Conservation (phyloP, 1,139 yeast genomes). For the Meyerozyma athensensis region DNA sequence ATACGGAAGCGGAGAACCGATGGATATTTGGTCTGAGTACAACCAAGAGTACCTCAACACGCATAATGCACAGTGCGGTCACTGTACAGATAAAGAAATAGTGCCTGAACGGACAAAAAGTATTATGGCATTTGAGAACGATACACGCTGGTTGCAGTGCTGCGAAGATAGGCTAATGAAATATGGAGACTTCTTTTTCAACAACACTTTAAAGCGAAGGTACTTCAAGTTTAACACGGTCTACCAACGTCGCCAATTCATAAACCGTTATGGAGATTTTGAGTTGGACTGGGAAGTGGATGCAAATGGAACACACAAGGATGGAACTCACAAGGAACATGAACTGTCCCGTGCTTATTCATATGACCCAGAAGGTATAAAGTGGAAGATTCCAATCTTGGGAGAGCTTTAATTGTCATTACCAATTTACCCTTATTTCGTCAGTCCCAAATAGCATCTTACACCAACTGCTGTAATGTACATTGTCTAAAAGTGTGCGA, state of each 20-base stretch:
- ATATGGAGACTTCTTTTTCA: constrained; percentile 34
- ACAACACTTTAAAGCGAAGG: constrained; percentile 31
- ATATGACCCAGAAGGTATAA: constrained; percentile 40
- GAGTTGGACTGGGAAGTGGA: constrained; percentile 28
- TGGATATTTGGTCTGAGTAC: constrained; percentile 19
- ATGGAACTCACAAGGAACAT: constrained; percentile 4
- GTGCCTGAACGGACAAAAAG: background rate
- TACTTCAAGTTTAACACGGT: constrained; percentile 45
- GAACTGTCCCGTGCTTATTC: constrained; percentile 18
- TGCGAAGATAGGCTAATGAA: constrained; percentile 17
- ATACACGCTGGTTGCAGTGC: constrained; percentile 8
- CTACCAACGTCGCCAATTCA: constrained; percentile 44
- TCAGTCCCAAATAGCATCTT: background rate
- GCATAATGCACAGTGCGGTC: constrained; percentile 2
- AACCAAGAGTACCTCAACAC: constrained; percentile 17
- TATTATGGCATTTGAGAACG: constrained; percentile 8
- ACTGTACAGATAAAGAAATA: background rate
- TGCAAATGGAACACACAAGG: constrained; percentile 11
- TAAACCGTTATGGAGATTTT: constrained; percentile 42
- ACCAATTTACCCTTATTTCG: background rate
- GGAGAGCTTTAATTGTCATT: constrained; percentile 31
- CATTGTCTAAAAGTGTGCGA: too few species aligned
- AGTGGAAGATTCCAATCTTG: constrained; percentile 49
- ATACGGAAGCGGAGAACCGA: constrained; percentile 36
- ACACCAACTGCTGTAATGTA: background rate